Conservation (phyloP, 2,329 filamentous ascomycete species). For the Dothistroma pini region DNA sequence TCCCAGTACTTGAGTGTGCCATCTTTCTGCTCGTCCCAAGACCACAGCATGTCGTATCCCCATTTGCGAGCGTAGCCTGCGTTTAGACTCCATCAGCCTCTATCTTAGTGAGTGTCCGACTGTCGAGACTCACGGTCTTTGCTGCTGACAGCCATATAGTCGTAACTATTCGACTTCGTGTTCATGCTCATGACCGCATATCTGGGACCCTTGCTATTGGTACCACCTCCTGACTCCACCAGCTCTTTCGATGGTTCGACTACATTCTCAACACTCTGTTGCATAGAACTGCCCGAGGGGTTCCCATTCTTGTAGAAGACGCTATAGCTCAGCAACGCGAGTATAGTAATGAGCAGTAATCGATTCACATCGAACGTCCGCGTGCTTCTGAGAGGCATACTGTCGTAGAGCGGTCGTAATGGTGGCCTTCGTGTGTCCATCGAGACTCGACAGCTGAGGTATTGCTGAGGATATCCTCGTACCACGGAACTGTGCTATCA, state of each 20-base stretch:
- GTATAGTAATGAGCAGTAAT: not conserved
- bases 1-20: conserved; percentile 33
- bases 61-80: conserved; percentile 36
- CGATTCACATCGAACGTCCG: not conserved
- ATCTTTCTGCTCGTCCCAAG: conserved; percentile 37
- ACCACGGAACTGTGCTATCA: not conserved
- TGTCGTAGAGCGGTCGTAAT: not conserved
- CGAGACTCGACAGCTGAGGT: not conserved
- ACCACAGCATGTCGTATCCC: conserved; percentile 39
- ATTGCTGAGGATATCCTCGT: not conserved
- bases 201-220: not conserved
- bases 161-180: conserved; percentile 3
- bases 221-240: not conserved
- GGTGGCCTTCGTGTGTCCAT: not conserved
- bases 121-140: conserved; percentile 3
- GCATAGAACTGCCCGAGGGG: not conserved
- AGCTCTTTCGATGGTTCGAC: not conserved
- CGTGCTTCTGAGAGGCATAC: not conserved
- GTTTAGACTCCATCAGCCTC: not conserved
- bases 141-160: conserved; percentile 9
- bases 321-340: not conserved
- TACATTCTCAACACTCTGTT: not conserved
- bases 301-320: not conserved
- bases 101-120: not conserved
- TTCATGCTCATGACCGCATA: conserved; percentile 10